Evolutionary conservation across 208 protist species (phyloP).

Genomic region (Lotmaria passim): DNA sequence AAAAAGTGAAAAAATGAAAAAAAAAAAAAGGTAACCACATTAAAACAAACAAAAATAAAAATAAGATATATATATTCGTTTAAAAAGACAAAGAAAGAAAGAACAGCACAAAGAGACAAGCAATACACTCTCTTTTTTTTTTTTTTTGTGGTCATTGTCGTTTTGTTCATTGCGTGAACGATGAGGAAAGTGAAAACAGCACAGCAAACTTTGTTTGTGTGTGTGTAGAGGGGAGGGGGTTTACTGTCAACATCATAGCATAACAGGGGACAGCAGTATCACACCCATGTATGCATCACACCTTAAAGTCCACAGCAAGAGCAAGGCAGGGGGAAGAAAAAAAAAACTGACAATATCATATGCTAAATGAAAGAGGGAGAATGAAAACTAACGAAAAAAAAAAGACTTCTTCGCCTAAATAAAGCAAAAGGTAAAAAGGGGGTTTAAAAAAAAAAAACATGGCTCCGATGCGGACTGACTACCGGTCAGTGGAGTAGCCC

Average conservation of each 20-base stretch:
- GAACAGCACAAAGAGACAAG: background rate
- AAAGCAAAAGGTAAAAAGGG: background rate
- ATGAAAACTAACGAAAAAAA: slow-evolving; percentile 1
- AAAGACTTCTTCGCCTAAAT: background rate
- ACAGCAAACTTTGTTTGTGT: too few relatives aligned
- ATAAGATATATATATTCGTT: background rate
- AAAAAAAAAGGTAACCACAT: slow-evolving; percentile 3
- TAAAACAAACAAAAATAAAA: background rate
- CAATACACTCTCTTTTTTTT: background rate
- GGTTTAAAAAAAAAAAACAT: slow-evolving; percentile 1
- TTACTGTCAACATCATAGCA: too few relatives aligned
- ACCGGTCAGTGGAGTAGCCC: slow-evolving; percentile 56
- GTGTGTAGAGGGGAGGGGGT: too few relatives aligned
- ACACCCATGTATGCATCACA: too few relatives aligned
- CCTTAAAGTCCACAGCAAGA: too few relatives aligned
- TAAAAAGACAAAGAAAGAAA: slow-evolving; percentile 1
- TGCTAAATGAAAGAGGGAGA: too few relatives aligned
- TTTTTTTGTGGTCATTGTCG: background rate
- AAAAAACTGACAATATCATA: too few relatives aligned
- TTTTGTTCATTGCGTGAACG: too few relatives aligned
- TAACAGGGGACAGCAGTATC: too few relatives aligned
- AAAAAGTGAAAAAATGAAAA: background rate
- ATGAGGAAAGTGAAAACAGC: too few relatives aligned
- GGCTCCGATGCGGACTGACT: background rate
- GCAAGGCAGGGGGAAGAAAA: too few relatives aligned